Percentiles rank a stretch among this genome's conserved stretches.
phyloP scores from a whole-genome alignment of 1,139 yeast genomes.

The Trichomonascaceae sp. region DNA sequence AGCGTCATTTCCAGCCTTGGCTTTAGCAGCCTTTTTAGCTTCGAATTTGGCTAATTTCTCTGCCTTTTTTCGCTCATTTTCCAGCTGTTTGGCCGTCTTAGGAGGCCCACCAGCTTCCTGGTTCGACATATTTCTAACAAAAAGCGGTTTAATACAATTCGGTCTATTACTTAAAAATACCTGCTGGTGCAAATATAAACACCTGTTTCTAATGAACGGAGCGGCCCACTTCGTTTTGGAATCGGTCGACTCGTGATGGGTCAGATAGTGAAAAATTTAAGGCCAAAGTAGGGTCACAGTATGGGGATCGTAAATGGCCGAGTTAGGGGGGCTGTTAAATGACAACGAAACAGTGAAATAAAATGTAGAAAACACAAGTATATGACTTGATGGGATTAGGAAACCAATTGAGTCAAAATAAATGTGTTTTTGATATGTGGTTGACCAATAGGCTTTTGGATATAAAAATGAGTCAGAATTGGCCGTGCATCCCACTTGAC shows the following conservation, averaged over 20 bases:
- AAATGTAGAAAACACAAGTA: not conserved
- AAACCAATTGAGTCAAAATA: not conserved
- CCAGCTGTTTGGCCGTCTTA: slow-evolving; percentile 47
- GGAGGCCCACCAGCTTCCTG: slow-evolving; percentile 1
- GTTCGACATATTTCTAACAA: slow-evolving; percentile 4
- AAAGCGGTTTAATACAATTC: not conserved
- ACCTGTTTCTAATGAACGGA: slow-evolving; percentile 3
- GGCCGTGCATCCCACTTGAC: not conserved
- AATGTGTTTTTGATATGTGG: not conserved
- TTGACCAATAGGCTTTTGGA: not conserved
- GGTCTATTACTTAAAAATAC: not conserved
- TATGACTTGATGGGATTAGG: not conserved
- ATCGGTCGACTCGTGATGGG: not conserved
- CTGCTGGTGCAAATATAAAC: slow-evolving; percentile 3
- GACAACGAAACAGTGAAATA: not conserved
- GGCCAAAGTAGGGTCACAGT: not conserved
- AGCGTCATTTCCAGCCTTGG: slow-evolving; percentile 38
- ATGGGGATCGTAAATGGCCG: not conserved
- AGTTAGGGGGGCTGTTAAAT: not conserved
- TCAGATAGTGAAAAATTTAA: not conserved
- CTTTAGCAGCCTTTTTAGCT: slow-evolving; percentile 84
- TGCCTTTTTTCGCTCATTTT: slow-evolving; percentile 93
- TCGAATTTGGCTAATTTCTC: slow-evolving; percentile 92
- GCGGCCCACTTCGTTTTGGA: slow-evolving; percentile 8
- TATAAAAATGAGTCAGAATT: not conserved